These are phyloP conservation scores for Yarrowia osloensis DNA, from an alignment of 805 yeast species.

Conservation along the genomic window DNA sequence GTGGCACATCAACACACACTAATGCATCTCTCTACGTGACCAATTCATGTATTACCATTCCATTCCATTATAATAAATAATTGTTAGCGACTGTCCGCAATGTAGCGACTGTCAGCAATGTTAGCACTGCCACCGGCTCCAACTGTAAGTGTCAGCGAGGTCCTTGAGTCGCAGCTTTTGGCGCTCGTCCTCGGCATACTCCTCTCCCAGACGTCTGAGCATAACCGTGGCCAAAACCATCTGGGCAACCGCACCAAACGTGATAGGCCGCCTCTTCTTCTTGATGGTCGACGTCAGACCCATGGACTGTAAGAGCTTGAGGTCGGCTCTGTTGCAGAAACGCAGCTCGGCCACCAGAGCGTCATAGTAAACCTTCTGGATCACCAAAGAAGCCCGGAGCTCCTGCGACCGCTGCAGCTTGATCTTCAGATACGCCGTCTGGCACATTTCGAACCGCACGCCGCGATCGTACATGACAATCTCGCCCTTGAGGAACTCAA, in stretches of 20 bases:
- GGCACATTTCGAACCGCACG: conserved; percentile 10
- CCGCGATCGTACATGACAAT: conserved; percentile 7
- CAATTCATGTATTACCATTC: too few species aligned
- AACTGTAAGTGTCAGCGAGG: background rate
- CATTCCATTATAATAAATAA: conserved; percentile 12
- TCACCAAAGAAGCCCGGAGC: background rate
- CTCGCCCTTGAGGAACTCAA: conserved; percentile 25
- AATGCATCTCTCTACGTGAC: background rate
- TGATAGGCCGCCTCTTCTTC: background rate
- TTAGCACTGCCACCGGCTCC: background rate
- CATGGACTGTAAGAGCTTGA: conserved; percentile 14
- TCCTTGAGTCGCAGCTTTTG: background rate
- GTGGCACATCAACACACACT: background rate
- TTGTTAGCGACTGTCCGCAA: background rate
- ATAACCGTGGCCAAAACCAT: conserved; percentile 2
- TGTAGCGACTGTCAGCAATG: background rate
- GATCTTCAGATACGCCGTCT: conserved; percentile 5
- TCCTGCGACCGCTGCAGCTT: conserved; percentile 11
- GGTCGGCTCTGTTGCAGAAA: conserved; percentile 25
- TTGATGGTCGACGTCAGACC: conserved; percentile 8
- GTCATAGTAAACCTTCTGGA: conserved; percentile 26
- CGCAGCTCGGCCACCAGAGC: conserved; percentile 18
- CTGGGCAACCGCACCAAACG: conserved; percentile 21
- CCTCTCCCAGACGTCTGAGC: background rate
- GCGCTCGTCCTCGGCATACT: conserved; percentile 4